These are phyloP conservation scores for Russula emetica DNA, from an alignment of 768 basidiomycete species.

Conservation along the genomic window DNA sequence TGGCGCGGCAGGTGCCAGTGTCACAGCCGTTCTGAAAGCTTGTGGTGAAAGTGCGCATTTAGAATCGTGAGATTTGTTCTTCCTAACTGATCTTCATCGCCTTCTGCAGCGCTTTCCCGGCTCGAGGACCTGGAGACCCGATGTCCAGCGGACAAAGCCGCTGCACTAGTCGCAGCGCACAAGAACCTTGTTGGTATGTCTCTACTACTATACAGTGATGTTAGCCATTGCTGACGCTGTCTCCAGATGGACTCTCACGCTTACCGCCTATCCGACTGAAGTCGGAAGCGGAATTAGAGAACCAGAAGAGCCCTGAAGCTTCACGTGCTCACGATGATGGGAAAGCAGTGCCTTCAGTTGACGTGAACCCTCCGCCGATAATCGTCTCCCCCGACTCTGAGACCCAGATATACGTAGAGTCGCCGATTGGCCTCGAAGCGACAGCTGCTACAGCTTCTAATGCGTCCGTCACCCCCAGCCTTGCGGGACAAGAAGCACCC, in stretches of 20 bases:
- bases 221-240: background rate
- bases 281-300: slow-evolving; percentile 49
- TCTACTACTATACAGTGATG: background rate
- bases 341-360: slow-evolving; percentile 9
- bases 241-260: slow-evolving; percentile 63
- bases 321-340: slow-evolving; percentile 22
- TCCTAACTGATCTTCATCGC: slow-evolving; percentile 17
- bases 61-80: background rate
- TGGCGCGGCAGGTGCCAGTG: slow-evolving; percentile 43
- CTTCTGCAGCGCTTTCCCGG: slow-evolving; percentile 45
- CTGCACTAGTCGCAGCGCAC: slow-evolving; percentile 77
- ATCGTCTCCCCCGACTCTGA: slow-evolving; percentile 30
- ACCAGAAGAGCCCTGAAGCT: slow-evolving; percentile 36
- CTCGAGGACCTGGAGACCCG: slow-evolving; percentile 45
- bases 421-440: slow-evolving; percentile 10
- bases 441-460: slow-evolving; percentile 1
- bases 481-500: background rate
- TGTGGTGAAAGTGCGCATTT: slow-evolving; percentile 67
- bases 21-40: slow-evolving; percentile 60
- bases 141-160: slow-evolving; percentile 74
- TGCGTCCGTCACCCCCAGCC: slow-evolving; percentile 1
- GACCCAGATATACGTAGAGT: slow-evolving; percentile 13
- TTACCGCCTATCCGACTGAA: slow-evolving; percentile 72
- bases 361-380: slow-evolving; percentile 28
- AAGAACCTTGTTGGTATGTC: slow-evolving; percentile 77